Evolutionary conservation across 2,329 filamentous ascomycete genomes (phyloP).

Genomic region (Stagonosporopsis cucurbitacearum): DNA sequence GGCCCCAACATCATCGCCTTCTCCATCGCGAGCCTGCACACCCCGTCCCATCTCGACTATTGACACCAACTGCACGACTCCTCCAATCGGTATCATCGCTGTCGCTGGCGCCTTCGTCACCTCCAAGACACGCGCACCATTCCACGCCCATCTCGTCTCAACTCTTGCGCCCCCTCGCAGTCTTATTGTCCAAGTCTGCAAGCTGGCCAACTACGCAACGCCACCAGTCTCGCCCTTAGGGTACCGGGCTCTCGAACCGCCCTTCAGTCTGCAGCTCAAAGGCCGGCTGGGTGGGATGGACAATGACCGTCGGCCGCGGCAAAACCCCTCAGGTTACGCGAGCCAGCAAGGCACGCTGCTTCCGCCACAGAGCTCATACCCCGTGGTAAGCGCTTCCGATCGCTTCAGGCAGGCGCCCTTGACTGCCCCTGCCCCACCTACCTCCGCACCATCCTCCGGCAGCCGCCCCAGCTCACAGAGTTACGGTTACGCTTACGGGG

Average conservation of each 20-base stretch:
- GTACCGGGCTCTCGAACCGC: slow-evolving; percentile 66
- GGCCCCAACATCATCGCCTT: slow-evolving; percentile 38
- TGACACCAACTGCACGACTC: slow-evolving; percentile 11
- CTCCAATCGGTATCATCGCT: slow-evolving; percentile 22
- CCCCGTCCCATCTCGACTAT: slow-evolving; percentile 18
- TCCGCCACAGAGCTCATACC: slow-evolving; percentile 51
- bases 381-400: slow-evolving; percentile 54
- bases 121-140: slow-evolving; percentile 13
- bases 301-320: slow-evolving; percentile 74
- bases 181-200: slow-evolving; percentile 54
- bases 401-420: slow-evolving; percentile 57
- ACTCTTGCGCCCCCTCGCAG: slow-evolving; percentile 27
- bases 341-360: slow-evolving; percentile 57
- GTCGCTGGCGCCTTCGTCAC: slow-evolving; percentile 20
- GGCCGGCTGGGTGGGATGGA: slow-evolving; percentile 74
- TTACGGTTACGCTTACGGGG: slow-evolving; percentile 61
- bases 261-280: slow-evolving; percentile 61
- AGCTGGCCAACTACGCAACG: slow-evolving; percentile 70
- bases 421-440: slow-evolving; percentile 51
- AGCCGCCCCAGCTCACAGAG: slow-evolving; percentile 50
- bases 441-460: slow-evolving; percentile 49
- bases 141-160: slow-evolving; percentile 11
- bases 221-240: slow-evolving; percentile 70
- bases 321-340: slow-evolving; percentile 72
- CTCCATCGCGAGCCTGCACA: slow-evolving; percentile 2